Conservation (phyloP, 2,329 filamentous ascomycete species). For the Stenocarpella maydis region DNA sequence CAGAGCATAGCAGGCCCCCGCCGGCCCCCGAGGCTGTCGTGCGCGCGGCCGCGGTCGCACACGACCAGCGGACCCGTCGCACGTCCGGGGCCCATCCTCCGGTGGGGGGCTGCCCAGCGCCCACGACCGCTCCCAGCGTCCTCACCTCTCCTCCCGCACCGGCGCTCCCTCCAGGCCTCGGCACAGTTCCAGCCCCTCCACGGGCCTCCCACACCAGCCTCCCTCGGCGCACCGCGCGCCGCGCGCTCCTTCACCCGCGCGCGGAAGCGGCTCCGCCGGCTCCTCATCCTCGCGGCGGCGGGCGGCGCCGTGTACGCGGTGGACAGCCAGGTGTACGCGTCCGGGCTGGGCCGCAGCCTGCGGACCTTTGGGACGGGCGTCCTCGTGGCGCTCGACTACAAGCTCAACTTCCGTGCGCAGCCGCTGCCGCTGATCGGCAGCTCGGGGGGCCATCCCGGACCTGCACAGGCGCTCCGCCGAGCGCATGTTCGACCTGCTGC, state of each 20-base stretch:
- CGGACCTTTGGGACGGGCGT: conserved; percentile 84
- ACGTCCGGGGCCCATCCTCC: conserved; percentile 17
- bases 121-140: conserved; percentile 7
- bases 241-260: conserved; percentile 76
- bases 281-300: conserved; percentile 68
- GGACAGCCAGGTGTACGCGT: conserved; percentile 81
- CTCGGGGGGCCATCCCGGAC: conserved; percentile 73
- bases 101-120: not conserved
- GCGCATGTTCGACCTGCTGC: conserved; percentile 80
- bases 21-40: conserved; percentile 23
- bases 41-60: not conserved
- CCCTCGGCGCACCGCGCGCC: conserved; percentile 75
- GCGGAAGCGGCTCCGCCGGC: conserved; percentile 79
- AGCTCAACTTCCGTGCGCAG: conserved; percentile 88
- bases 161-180: conserved; percentile 41
- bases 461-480: conserved; percentile 86
- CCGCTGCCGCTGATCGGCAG: conserved; percentile 62
- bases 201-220: conserved; percentile 76
- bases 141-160: conserved; percentile 23
- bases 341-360: conserved; percentile 78
- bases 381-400: conserved; percentile 89
- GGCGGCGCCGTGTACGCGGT: conserved; percentile 70
- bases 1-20: conserved; percentile 33
- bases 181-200: conserved; percentile 70
- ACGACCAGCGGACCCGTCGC: conserved; percentile 8